These are phyloP conservation scores for Pleurotus eryngii DNA, from an alignment of 768 basidiomycete species.

Conservation along the genomic window DNA sequence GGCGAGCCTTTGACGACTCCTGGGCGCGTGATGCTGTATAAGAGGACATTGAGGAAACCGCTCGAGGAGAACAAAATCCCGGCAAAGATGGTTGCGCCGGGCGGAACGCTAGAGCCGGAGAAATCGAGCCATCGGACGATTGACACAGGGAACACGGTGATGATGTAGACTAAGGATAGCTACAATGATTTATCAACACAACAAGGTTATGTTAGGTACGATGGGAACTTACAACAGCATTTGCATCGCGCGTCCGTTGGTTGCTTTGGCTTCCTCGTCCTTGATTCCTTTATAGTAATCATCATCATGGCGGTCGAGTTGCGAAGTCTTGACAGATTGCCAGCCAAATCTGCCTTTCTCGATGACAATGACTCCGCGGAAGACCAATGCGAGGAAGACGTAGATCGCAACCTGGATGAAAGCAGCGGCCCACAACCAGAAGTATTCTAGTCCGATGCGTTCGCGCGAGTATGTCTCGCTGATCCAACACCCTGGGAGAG, in stretches of 20 bases:
- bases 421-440: slow-evolving; percentile 41
- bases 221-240: slow-evolving; percentile 35
- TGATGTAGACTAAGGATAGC: slow-evolving; percentile 27
- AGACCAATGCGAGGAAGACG: slow-evolving; percentile 31
- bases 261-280: slow-evolving; percentile 5
- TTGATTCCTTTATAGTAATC: not conserved
- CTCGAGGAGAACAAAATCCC: slow-evolving; percentile 7
- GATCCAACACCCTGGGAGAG: slow-evolving; percentile 43
- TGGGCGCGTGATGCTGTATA: slow-evolving; percentile 8
- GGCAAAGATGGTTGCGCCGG: slow-evolving; percentile 26
- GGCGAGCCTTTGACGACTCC: not conserved
- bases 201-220: not conserved
- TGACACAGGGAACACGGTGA: slow-evolving; percentile 34
- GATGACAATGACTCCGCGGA: slow-evolving; percentile 11
- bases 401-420: slow-evolving; percentile 35
- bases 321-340: not conserved
- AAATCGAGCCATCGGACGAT: slow-evolving; percentile 35
- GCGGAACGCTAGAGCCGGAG: slow-evolving; percentile 24
- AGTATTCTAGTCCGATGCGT: slow-evolving; percentile 38
- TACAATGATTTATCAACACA: not conserved
- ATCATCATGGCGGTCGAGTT: not conserved
- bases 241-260: slow-evolving; percentile 25
- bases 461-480: slow-evolving; percentile 23
- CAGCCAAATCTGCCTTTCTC: slow-evolving; percentile 4
- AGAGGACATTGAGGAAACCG: slow-evolving; percentile 8